Percentiles rank a stretch among this genome's conserved stretches.
These are phyloP conservation scores for Teratosphaeria viscida DNA, from an alignment of 2,329 filamentous ascomycete species.

Conservation along the genomic window DNA sequence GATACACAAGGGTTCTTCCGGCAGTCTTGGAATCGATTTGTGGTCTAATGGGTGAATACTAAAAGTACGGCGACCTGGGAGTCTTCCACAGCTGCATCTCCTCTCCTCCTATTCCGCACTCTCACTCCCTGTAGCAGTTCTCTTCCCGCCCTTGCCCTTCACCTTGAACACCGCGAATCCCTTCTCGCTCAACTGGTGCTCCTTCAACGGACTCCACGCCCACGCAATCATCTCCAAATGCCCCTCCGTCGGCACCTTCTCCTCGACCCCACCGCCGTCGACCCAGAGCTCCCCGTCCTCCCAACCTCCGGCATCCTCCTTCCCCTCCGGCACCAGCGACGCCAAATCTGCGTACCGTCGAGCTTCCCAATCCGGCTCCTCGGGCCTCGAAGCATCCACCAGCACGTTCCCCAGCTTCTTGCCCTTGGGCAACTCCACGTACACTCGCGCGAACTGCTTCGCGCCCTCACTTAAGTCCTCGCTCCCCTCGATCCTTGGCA, in stretches of 20 bases:
- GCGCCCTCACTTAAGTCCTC: conserved; percentile 6
- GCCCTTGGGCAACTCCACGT: conserved; percentile 15
- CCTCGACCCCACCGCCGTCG: neutral
- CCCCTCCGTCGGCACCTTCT: conserved; percentile 3
- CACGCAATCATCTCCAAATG: conserved; percentile 21
- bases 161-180: neutral
- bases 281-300: conserved; percentile 8
- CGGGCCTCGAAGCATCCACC: conserved; percentile 19
- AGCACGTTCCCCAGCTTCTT: conserved; percentile 22
- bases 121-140: neutral
- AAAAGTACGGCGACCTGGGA: too few species aligned
- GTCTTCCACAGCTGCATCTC: too few species aligned
- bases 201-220: conserved; percentile 22
- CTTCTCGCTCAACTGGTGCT: conserved; percentile 4
- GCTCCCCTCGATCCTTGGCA: conserved; percentile 11
- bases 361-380: conserved; percentile 20
- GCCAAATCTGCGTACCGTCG: conserved; percentile 16
- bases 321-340: conserved; percentile 13
- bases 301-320: conserved; percentile 18
- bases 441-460: conserved; percentile 16
- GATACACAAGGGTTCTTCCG: too few species aligned
- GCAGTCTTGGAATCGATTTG: too few species aligned
- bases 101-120: neutral
- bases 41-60: too few species aligned
- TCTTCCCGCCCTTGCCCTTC: neutral